Base-by-base conservation (phyloP, 164 flowering plant genomes). In the Hamamelis virginiana region DNA sequence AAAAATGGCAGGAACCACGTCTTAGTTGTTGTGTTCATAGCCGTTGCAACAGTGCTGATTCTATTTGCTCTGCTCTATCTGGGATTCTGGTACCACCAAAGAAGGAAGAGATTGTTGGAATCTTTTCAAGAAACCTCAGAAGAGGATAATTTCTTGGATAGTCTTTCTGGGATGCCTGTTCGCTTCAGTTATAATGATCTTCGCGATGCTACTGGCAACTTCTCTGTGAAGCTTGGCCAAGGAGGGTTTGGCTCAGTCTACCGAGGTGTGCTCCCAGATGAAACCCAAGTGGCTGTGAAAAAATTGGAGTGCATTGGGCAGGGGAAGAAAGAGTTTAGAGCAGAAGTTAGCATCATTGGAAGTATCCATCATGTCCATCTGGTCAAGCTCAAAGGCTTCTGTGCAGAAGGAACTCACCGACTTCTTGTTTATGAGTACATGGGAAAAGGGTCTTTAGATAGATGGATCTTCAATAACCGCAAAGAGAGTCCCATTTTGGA, bases 241-340 rank as follows among this genome's bases (percentile, higher is more conserved):
- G 91, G 91, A 13, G 91, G 89, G 27, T 87, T 88, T 75, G 90
- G 88, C 4, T 86, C 90, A 8, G 90, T 88, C 59, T 86, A 83
- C 72, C 62, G 74, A 46, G 90, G 90, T 5, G 57, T 43, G 8
- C 85, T 84, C 8, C 74, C 72, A 15, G 90, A 86, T 73, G 88
- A 87, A 25, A 72, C 77, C 52, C 74, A 13, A 68, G 25, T 86
- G 27, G 92, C 89, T 18, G 92, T 86, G 65, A 88, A 88, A 71
- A 68, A 80, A 70, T 66, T 88, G 64, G 88, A 86, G 69, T 79
- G 88, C 26, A 69, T 88, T 59, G 92, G 90, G 25, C 90, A 86
- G 60, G 90, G 92, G 62, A 84, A 79, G 74, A 86, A 84, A 71
- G 88, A 86, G 68, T 87, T 87, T 56, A 76, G 87, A 71, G 87